Conservation (phyloP, 2,329 filamentous ascomycete genomes). For the Magnaporthiopsis poae region DNA sequence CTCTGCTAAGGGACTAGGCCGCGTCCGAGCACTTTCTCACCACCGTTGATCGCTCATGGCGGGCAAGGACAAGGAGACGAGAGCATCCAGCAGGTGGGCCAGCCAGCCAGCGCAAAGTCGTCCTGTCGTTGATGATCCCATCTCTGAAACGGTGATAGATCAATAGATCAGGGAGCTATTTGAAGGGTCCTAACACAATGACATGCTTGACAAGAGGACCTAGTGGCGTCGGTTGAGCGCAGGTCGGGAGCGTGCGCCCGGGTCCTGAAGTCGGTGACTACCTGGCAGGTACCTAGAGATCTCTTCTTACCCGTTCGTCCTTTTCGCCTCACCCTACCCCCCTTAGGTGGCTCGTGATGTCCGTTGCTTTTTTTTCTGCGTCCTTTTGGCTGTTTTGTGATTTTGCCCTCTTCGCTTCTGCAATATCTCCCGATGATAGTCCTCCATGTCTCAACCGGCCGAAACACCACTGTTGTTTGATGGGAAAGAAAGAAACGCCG, state of each 20-base stretch:
- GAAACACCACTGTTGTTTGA: background rate
- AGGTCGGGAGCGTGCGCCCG: background rate
- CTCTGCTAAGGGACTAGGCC: background rate
- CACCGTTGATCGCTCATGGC: background rate
- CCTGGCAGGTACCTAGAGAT: background rate
- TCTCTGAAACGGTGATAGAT: background rate
- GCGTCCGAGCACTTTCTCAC: background rate
- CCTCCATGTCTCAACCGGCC: background rate
- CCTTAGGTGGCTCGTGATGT: background rate
- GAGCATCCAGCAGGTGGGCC: background rate
- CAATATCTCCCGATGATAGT: background rate
- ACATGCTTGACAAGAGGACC: background rate
- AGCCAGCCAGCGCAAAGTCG: no score
- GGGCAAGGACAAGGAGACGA: background rate
- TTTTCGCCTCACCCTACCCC: background rate
- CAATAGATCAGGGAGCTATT: background rate
- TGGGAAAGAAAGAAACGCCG: no score
- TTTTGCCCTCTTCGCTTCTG: background rate
- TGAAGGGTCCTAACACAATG: background rate
- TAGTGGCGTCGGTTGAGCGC: no score
- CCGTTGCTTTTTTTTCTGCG: background rate
- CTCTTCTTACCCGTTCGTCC: background rate
- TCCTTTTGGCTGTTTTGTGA: background rate
- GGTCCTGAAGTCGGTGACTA: no score
- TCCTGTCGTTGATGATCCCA: background rate